Base-by-base conservation (phyloP, 2,329 filamentous ascomycete species). In the Aureobasidium vineae region DNA sequence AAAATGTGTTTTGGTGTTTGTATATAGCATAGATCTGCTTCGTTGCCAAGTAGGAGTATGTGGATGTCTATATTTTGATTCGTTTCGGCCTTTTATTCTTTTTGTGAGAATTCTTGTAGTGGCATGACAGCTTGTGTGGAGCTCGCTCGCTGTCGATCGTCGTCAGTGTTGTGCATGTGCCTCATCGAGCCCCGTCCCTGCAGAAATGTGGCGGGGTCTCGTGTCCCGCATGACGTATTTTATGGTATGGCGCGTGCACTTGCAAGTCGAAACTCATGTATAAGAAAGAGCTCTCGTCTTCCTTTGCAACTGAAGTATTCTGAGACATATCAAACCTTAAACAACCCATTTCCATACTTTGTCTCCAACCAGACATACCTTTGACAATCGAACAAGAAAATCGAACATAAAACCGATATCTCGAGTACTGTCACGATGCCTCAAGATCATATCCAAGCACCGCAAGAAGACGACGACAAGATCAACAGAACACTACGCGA, bases 61-160 rank as follows among this genome's bases (percentile, higher is more conserved):
- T n/a, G n/a, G n/a, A n/a, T n/a, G n/a, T n/a, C n/a, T n/a, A n/a
- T n/a, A n/a, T n/a, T n/a, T n/a, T n/a, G n/a, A n/a, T n/a, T n/a
- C n/a, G n/a, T n/a, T n/a, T n/a, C n/a, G n/a, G n/a, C n/a, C n/a
- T n/a, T n/a, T n/a, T n/a, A n/a, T n/a, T n/a, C n/a, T n/a, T n/a
- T n/a, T n/a, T n/a, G n/a, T n/a, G n/a, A n/a, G n/a, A n/a, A n/a
- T n/a, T n/a, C n/a, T n/a, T n/a, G n/a, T n/a, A n/a, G n/a, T n/a
- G n/a, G n/a, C n/a, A 31, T 59, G 54, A 28, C 54, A 40, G 54
- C 26, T 28, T 45, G 45, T 59, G 23, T 59, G 40, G 54, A 59
- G 54, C 15, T 16, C 38, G 50, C 21, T 41, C 21, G 19, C 23
- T 31, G 54, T 43, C 40, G 54, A 59, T 59, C 54, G 5, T 45